phyloP scores from a whole-genome alignment of 2,329 filamentous ascomycete species.

The Aspergillus proliferans region DNA sequence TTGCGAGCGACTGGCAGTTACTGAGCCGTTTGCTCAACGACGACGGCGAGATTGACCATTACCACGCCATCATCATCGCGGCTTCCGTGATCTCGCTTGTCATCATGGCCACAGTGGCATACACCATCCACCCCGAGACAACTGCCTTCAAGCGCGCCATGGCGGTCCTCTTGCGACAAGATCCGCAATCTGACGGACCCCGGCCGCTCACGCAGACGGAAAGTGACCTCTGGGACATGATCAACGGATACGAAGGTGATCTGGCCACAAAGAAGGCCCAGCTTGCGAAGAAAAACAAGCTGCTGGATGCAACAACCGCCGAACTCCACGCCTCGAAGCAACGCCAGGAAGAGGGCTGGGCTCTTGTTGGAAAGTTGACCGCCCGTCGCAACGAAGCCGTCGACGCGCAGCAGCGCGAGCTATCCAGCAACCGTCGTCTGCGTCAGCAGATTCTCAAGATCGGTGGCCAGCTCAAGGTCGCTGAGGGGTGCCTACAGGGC shows the following conservation, averaged over 20 bases:
- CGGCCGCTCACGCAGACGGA: neutral
- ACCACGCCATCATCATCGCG: constrained; percentile 2
- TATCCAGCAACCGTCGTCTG: constrained; percentile 1
- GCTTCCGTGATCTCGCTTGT: neutral
- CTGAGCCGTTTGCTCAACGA: neutral
- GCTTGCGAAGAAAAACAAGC: constrained; percentile 1
- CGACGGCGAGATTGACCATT: constrained; percentile 8
- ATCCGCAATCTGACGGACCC: neutral
- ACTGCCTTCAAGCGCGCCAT: neutral
- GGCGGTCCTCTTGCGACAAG: neutral
- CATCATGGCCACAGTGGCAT: neutral
- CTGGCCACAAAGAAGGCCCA: constrained; percentile 1
- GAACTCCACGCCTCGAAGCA: constrained; percentile 6
- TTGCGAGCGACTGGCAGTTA: constrained; percentile 2
- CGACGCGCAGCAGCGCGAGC: neutral
- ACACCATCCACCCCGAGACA: neutral
- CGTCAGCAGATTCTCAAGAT: constrained; percentile 3
- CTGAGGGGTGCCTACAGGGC: neutral
- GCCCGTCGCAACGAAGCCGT: neutral
- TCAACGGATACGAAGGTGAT: constrained; percentile 3
- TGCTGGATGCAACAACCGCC: constrained; percentile 1
- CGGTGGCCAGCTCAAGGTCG: neutral
- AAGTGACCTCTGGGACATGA: constrained; percentile 1
- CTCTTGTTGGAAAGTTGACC: neutral
- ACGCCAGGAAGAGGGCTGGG: constrained; percentile 3